A percentile compares a stretch with the other conserved stretches of the same genome.
Evolutionary conservation across 2,329 filamentous ascomycete species (phyloP).

Genomic region (Aspergillus quadricinctus): DNA sequence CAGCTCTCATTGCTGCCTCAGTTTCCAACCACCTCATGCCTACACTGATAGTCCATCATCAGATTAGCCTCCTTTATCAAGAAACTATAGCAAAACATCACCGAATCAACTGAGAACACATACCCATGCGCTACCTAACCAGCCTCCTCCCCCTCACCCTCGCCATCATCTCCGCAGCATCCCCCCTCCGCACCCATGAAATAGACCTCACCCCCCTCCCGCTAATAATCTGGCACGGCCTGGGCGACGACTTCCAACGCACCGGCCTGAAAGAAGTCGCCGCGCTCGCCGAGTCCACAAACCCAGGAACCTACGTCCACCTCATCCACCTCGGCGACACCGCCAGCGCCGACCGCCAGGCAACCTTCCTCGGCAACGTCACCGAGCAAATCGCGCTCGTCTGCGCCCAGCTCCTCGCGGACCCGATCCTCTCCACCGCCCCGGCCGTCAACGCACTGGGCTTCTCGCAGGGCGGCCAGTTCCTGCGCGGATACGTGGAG

Average conservation of each 20-base stretch:
- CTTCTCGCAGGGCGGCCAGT: slow-evolving; percentile 94
- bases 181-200: slow-evolving; percentile 18
- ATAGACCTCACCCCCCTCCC: slow-evolving; percentile 59
- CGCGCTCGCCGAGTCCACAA: slow-evolving; percentile 63
- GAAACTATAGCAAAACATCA: too few species aligned
- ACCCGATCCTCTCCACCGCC: slow-evolving; percentile 76
- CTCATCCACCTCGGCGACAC: slow-evolving; percentile 67
- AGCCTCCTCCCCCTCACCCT: slow-evolving; percentile 4
- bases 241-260: slow-evolving; percentile 63
- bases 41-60: not conserved
- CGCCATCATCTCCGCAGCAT: slow-evolving; percentile 17
- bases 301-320: slow-evolving; percentile 84
- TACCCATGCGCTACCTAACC: slow-evolving; percentile 1
- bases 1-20: too few species aligned
- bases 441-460: slow-evolving; percentile 86
- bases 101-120: not conserved
- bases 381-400: slow-evolving; percentile 71
- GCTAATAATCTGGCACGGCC: slow-evolving; percentile 89
- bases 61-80: not conserved
- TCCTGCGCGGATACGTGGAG: slow-evolving; percentile 87
- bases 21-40: too few species aligned
- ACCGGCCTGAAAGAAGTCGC: slow-evolving; percentile 70
- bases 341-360: slow-evolving; percentile 65
- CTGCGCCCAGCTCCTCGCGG: slow-evolving; percentile 68
- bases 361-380: slow-evolving; percentile 88